Evolutionary conservation across 2,329 filamentous ascomycete species (phyloP), one percentile per base, ranked within the genome.

Genomic region (Samsoniella hepiali): DNA sequence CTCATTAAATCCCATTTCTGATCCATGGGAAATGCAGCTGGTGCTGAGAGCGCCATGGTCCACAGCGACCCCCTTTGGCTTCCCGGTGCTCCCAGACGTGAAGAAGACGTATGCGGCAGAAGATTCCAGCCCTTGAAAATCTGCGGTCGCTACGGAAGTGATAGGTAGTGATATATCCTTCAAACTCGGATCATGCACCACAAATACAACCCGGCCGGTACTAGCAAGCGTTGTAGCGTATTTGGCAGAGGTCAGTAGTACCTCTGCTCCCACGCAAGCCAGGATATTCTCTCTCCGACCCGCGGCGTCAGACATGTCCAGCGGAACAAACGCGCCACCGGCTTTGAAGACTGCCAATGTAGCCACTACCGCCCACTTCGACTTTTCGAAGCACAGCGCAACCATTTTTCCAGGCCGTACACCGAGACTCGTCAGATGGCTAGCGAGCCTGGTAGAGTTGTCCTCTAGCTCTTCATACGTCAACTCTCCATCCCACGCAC

Each of bases 21-120:
- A 73, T 0, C 77, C 81, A 67, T 86, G 80, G 0, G 77, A 77
- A 2, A 80, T 64, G 27, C 81, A 79, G 3, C 80, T 78, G 0
- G 84, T 83, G 1, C 82, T 81, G 10, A 87, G 76, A 2, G 83
- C 79, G 0, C 73, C 74, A 68, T 90, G 87, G 47, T 72, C 67
- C 13, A 73, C 64, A 7, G 72, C 45, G 6, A 68, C 66, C 5
- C 70, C 72, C n/a, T 74, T 73, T 1, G 70, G 71, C 13, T 63
- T 63, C 1, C 72, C 72, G 0, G 72, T 72, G 1, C 64, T 69
- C 2, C 72, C 72, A 0, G 71, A 73, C 0, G 72, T 74, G 45
- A 72, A 74, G 17, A 73, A 58, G 0, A 72, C 60, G 38, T 70
- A 73, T 0, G 69, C 69, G 0, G 66, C 61, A 49, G 66, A 67